These are phyloP conservation scores for Metschnikowia arizonensis DNA, from an alignment of 805 yeast species.

Conservation along the genomic window DNA sequence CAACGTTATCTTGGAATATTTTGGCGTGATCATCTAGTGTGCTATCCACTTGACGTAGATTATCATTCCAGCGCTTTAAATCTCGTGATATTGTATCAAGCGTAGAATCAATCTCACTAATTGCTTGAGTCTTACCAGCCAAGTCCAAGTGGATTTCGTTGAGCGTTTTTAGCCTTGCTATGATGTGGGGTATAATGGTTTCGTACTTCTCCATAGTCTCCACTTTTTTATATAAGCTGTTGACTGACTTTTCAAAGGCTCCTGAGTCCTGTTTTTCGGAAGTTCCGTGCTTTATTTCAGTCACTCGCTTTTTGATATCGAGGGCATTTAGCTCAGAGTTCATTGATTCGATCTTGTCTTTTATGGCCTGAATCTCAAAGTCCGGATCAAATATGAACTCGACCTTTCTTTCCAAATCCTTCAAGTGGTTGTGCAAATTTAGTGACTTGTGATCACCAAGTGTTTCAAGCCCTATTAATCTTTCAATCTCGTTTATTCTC, in stretches of 20 bases:
- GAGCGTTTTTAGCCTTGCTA: constrained; percentile 29
- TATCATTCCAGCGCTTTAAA: constrained; percentile 28
- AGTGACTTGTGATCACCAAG: constrained; percentile 3
- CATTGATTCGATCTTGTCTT: constrained; percentile 23
- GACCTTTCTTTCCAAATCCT: constrained; percentile 31
- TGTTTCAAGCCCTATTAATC: constrained; percentile 18
- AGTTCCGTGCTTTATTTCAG: constrained; percentile 10
- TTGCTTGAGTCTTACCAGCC: constrained; percentile 25
- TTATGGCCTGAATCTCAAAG: constrained; percentile 23
- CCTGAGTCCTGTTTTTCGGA: not conserved
- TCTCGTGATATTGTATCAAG: constrained; percentile 25
- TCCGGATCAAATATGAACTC: constrained; percentile 35
- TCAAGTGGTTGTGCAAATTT: constrained; percentile 26
- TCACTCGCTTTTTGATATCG: constrained; percentile 19
- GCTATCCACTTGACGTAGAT: constrained; percentile 20
- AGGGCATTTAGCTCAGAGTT: constrained; percentile 26
- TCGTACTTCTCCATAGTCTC: constrained; percentile 25
- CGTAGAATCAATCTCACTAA: constrained; percentile 26
- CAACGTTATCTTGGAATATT: constrained; percentile 23
- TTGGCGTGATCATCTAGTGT: constrained; percentile 24
- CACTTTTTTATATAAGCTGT: constrained; percentile 24
- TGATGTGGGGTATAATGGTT: constrained; percentile 23
- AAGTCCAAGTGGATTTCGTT: constrained; percentile 32
- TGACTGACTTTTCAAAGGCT: constrained; percentile 21
- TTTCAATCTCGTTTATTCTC: constrained; percentile 24